Evolutionary conservation across 768 basidiomycete genomes (phyloP), one percentile per base, ranked within the genome.

Genomic region (Phanerochaete carnosa): DNA sequence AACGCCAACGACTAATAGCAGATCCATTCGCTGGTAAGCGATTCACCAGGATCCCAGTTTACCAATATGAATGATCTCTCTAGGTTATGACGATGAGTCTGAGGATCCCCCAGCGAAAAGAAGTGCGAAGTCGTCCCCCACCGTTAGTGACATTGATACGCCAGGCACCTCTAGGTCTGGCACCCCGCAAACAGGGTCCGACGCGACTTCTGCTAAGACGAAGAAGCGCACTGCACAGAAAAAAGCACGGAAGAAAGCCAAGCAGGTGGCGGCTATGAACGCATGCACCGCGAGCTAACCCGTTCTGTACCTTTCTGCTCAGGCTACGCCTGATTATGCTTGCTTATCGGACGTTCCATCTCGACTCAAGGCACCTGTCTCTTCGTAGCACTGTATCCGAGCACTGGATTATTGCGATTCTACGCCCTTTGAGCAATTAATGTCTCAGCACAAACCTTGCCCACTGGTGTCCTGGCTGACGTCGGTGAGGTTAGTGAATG

Each of bases 21-120:
- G 89, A 90, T 72, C 85, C 86, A 5, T 91, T 90, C 65, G 81
- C 85, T 59, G 88, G 90, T 86, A 74, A 70, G 70, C 65, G 13
- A 15, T 30, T 29, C 50, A 12, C 45, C 53, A 56, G 8, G 64
- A 52, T 22, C 69, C 68, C 46, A 67, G 61, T 58, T 68, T 66
- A 26, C 59, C 55, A 22, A 57, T 55, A 66, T 59, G 22, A 26
- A 53, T 52, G 12, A 50, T 50, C 15, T 25, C 45, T 22, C 0
- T 62, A 79, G 78, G 73, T 16, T 72, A 75, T 46, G 71, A 73
- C 22, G 71, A 74, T 35, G 55, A 72, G n/a, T 33, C 54, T 15
- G n/a, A 53, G 11, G 58, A 66, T 3, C 63, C 57, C 32, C 28
- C 58, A 9, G 29, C 39, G 26, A 65, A 69, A 58, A n/a, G n/a